Evolutionary conservation across 345 rosid genomes (phyloP).

Genomic region (Eucalyptus pumila): DNA sequence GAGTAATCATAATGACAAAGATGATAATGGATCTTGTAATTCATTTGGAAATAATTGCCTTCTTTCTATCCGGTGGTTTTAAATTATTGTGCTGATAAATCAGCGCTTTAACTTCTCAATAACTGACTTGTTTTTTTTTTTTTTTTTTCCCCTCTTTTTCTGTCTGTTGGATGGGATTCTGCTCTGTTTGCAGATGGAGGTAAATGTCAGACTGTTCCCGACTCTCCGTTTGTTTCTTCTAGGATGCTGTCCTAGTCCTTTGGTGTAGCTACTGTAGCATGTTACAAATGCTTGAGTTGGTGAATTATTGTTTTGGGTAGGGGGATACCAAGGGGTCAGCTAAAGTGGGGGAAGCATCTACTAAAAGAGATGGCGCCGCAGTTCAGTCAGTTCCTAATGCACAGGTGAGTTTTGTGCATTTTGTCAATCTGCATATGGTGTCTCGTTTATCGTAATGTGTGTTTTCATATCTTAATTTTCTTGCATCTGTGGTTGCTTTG

Average conservation of each 20-base stretch:
- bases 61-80: not conserved
- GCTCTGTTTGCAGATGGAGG: constrained; percentile 64
- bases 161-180: constrained; percentile 1
- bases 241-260: not conserved
- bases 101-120: not conserved
- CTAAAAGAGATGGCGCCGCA: constrained; percentile 27
- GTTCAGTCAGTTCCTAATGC: constrained; percentile 28
- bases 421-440: not conserved
- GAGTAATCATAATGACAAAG: not conserved
- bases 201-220: not conserved
- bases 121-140: not conserved
- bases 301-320: constrained; percentile 14
- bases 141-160: not conserved
- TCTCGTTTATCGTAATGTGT: not conserved
- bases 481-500: not conserved
- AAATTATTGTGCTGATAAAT: not conserved
- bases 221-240: not conserved
- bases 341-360: constrained; percentile 58
- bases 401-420: constrained; percentile 24
- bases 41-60: not conserved
- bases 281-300: not conserved
- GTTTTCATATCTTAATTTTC: not conserved
- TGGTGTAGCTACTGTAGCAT: not conserved
- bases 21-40: not conserved
- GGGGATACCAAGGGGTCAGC: constrained; percentile 78